Evolutionary conservation across 345 rosid species (phyloP), one percentile per base, ranked within the genome.

Genomic region (Eucalyptus erythrocorys): DNA sequence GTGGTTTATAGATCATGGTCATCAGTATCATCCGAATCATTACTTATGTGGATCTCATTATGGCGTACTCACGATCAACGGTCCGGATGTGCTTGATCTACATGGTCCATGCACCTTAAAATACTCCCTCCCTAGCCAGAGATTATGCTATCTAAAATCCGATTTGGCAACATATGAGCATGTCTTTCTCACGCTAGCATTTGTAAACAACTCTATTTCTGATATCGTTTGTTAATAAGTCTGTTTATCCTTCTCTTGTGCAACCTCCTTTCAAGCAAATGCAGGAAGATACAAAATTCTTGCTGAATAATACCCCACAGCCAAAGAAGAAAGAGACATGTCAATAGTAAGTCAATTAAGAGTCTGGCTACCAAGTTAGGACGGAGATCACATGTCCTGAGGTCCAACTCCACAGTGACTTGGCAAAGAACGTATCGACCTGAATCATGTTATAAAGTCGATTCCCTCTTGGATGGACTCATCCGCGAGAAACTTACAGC

Each of bases 51-150:
- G n/a, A 26, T 27, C 15, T 59, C 14, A 3, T 5, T 27, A 59
- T 59, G 16, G 7, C 3, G 12, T 5, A 6, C 15, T 9, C 0
- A 59, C 1, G 66, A 59, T 12, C 15, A 26, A 26, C 3, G 6
- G 27, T 12, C 66, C 4, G 2, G 76, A n/a, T n/a, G 76, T n/a
- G 3, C 76, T n/a, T n/a, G 21, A 64, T 64, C 76, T n/a, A n/a
- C 10, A 6, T 14, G 37, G 37, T 64, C 76, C 76, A 7, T 14
- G 76, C 21, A 64, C 37, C 40, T n/a, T n/a, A n/a, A n/a, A n/a
- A n/a, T n/a, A n/a, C n/a, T n/a, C 27, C 26, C 66, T 64, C 37
- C 71, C 6, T n/a, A n/a, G n/a, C 71, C 34, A 30, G 37, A 30
- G 71, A 64, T 27, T 13, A 13, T 64, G 19, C 71, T 64, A 27